These are phyloP conservation scores for Hyaloperonospora arabidopsidis DNA, from an alignment of 352 stramenopile species.

Conservation along the genomic window DNA sequence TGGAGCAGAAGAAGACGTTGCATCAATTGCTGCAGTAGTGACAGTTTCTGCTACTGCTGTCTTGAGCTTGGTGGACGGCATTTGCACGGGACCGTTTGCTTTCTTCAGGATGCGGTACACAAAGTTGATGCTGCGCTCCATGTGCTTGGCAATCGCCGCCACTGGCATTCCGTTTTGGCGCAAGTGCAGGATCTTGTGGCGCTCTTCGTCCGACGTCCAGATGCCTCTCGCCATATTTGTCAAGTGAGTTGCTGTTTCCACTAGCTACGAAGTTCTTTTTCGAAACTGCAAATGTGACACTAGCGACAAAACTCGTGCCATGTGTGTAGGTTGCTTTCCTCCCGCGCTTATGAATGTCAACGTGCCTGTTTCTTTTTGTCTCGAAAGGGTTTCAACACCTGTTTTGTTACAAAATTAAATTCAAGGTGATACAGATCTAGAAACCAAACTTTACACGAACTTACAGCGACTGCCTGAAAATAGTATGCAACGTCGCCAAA, in stretches of 20 bases:
- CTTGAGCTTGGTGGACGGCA: constrained; percentile 6
- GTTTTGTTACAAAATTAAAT: too few relatives aligned
- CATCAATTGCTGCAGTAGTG: background rate
- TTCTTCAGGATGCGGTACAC: constrained; percentile 34
- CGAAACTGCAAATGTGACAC: too few relatives aligned
- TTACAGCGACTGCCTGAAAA: too few relatives aligned
- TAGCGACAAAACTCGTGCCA: too few relatives aligned
- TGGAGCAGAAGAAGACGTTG: background rate
- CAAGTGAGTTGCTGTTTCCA: background rate
- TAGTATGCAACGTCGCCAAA: constrained; percentile 15
- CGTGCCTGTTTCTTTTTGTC: too few relatives aligned
- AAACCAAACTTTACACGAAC: constrained; percentile 4
- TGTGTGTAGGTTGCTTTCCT: too few relatives aligned
- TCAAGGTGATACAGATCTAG: too few relatives aligned
- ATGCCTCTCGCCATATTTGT: constrained; percentile 36
- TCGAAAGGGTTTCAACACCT: too few relatives aligned
- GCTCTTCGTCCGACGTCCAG: constrained; percentile 38
- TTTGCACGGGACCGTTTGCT: constrained; percentile 8
- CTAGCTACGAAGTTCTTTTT: constrained; percentile 1
- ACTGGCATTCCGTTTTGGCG: constrained; percentile 31
- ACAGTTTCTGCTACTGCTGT: background rate
- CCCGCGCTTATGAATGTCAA: too few relatives aligned
- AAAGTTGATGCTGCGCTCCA: constrained; percentile 32
- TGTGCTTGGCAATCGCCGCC: constrained; percentile 28
- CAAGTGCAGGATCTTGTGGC: constrained; percentile 33